A percentile compares a stretch with the other conserved stretches of the same genome.
Conservation (phyloP, 2,329 filamentous ascomycete genomes). For the Epichloe amarillans region DNA sequence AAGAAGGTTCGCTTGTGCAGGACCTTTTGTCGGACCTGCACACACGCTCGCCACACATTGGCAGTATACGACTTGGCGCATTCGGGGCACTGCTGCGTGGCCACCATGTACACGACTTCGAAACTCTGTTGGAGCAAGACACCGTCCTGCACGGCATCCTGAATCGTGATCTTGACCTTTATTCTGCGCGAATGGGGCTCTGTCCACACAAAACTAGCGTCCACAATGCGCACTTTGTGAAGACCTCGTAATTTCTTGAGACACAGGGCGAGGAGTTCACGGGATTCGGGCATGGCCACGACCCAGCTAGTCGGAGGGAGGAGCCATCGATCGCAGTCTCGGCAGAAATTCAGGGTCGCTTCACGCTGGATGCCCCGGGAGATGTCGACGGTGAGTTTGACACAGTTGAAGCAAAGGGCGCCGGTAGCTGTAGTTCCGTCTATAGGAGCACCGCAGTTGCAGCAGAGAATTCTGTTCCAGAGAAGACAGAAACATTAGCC, state of each 20-base stretch:
- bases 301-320: slow-evolving; percentile 80
- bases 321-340: slow-evolving; percentile 89
- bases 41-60: slow-evolving; percentile 85
- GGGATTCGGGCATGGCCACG: slow-evolving; percentile 70
- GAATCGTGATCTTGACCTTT: slow-evolving; percentile 91
- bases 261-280: slow-evolving; percentile 85
- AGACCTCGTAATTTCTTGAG: slow-evolving; percentile 77
- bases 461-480: slow-evolving; percentile 63
- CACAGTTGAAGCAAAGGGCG: slow-evolving; percentile 89
- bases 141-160: slow-evolving; percentile 51
- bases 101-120: slow-evolving; percentile 84
- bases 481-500: not conserved
- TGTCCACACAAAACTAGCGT: slow-evolving; percentile 95
- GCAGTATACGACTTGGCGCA: slow-evolving; percentile 93
- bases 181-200: slow-evolving; percentile 89
- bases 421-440: slow-evolving; percentile 78
- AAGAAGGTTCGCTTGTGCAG: slow-evolving; percentile 71
- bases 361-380: slow-evolving; percentile 85
- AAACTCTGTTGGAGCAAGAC: slow-evolving; percentile 80
- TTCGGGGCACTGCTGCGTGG: slow-evolving; percentile 87
- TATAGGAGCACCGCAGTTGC: slow-evolving; percentile 92
- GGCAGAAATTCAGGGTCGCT: slow-evolving; percentile 78
- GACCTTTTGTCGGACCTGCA: slow-evolving; percentile 95
- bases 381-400: slow-evolving; percentile 89
- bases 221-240: slow-evolving; percentile 83